Percentiles rank a stretch among this genome's conserved stretches.
phyloP scores from a whole-genome alignment of 371 early-diverging fungal genomes.

The Mucor saturninus region DNA sequence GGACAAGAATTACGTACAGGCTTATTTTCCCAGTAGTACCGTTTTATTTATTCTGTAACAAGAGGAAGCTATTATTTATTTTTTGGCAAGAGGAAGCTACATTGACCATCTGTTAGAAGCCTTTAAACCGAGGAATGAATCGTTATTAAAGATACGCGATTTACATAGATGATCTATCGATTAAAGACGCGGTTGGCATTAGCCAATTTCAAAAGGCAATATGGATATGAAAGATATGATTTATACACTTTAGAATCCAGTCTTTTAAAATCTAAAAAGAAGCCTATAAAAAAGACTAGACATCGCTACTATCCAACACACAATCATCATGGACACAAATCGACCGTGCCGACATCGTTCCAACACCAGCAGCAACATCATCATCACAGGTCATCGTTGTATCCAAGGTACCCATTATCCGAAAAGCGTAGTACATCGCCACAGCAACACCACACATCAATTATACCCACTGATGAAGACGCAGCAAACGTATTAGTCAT shows the following conservation, averaged over 20 bases:
- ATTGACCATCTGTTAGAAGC: no score
- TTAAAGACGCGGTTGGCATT: constrained; percentile 31
- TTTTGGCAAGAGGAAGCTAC: no score
- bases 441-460: constrained; percentile 6
- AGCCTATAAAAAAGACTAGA: constrained; percentile 24
- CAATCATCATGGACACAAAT: constrained; percentile 5
- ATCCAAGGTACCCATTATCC: constrained; percentile 30
- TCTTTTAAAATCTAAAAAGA: constrained; percentile 10
- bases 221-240: constrained; percentile 32
- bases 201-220: constrained; percentile 36
- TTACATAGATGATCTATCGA: constrained; percentile 34
- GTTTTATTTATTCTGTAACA: no score
- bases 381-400: background rate
- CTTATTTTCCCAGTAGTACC: no score
- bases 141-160: constrained; percentile 24
- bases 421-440: constrained; percentile 48
- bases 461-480: constrained; percentile 29
- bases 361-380: background rate
- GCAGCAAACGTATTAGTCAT: constrained; percentile 49
- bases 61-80: no score
- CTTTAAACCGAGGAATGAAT: background rate
- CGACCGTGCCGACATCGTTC: constrained; percentile 10
- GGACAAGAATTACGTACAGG: no score
- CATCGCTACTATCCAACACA: constrained; percentile 45
- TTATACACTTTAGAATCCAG: constrained; percentile 30